phyloP scores from a whole-genome alignment of 1,284 basidiomycete genomes.

The Pyrrhoderma noxium region DNA sequence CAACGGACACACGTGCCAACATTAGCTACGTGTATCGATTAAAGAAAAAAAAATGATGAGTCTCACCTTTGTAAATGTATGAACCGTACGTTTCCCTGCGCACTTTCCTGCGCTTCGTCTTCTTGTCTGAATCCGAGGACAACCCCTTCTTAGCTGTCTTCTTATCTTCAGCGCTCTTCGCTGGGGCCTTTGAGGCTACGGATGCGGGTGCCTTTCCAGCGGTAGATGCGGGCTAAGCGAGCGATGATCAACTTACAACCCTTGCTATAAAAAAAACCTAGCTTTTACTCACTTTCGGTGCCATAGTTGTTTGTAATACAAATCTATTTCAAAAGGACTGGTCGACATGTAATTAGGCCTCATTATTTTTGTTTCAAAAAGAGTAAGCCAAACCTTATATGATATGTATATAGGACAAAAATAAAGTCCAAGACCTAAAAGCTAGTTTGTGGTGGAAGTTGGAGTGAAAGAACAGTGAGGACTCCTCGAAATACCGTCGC shows the following conservation, averaged over 20 bases:
- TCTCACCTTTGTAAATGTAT: constrained; percentile 62
- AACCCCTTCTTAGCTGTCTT: constrained; percentile 40
- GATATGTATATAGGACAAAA: too few relatives aligned
- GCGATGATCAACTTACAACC: not conserved
- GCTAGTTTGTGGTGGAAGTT: not conserved
- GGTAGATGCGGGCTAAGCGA: constrained; percentile 38
- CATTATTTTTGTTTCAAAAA: too few relatives aligned
- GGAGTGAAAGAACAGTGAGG: constrained; percentile 1
- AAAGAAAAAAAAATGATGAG: not conserved
- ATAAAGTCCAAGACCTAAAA: not conserved
- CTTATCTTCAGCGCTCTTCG: constrained; percentile 40
- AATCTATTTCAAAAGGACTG: constrained; percentile 3
- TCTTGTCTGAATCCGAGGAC: constrained; percentile 44
- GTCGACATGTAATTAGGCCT: not conserved
- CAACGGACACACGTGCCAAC: not conserved
- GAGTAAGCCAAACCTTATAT: not conserved
- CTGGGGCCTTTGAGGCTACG: constrained; percentile 47
- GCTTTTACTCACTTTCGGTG: constrained; percentile 18
- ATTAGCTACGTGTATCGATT: constrained; percentile 14
- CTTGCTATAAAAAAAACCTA: not conserved
- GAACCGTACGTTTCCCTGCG: constrained; percentile 64
- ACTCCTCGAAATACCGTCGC: not conserved
- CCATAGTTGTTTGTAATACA: constrained; percentile 15
- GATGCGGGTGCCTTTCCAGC: constrained; percentile 49
- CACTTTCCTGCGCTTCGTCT: constrained; percentile 47